Evolutionary conservation across 495 filamentous ascomycete species (phyloP).

Genomic region (Penicillium crystallinum): DNA sequence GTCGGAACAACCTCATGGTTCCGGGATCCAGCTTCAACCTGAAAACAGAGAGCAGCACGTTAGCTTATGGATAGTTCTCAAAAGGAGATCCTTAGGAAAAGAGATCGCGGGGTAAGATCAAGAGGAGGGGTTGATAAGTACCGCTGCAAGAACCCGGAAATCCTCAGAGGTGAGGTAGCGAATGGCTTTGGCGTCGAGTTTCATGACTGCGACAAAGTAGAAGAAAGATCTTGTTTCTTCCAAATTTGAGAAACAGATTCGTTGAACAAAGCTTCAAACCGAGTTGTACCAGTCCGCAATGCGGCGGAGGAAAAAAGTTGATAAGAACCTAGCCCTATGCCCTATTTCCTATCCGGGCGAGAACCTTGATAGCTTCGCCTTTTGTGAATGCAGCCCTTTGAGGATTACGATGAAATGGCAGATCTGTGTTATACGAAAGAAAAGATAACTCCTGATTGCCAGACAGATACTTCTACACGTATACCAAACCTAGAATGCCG

Average conservation of each 20-base stretch:
- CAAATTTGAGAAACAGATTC: constrained; percentile 1
- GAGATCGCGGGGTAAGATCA: constrained; percentile 13
- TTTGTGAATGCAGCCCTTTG: not conserved
- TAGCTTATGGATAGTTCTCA: constrained; percentile 12
- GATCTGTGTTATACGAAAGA: no score
- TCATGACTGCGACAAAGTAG: constrained; percentile 52
- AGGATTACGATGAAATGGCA: no score
- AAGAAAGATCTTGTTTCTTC: not conserved
- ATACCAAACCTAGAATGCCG: not conserved
- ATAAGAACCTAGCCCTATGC: constrained; percentile 39
- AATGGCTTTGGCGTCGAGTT: constrained; percentile 84
- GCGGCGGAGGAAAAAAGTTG: constrained; percentile 29
- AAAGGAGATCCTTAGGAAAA: constrained; percentile 26
- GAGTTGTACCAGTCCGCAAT: constrained; percentile 12
- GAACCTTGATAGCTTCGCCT: constrained; percentile 8
- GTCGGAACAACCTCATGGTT: constrained; percentile 98
- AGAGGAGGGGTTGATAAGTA: constrained; percentile 40
- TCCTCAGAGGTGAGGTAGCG: constrained; percentile 89
- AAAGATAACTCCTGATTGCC: no score
- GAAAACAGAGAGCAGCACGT: not conserved
- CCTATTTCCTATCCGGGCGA: constrained; percentile 36
- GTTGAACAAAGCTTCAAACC: constrained; percentile 2
- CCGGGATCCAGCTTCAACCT: constrained; percentile 89
- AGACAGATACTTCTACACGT: not conserved
- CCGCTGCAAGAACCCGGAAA: constrained; percentile 91